Evolutionary conservation across 148 eudicot genomes (phyloP).

Genomic region (Rhododendron mucronatum): DNA sequence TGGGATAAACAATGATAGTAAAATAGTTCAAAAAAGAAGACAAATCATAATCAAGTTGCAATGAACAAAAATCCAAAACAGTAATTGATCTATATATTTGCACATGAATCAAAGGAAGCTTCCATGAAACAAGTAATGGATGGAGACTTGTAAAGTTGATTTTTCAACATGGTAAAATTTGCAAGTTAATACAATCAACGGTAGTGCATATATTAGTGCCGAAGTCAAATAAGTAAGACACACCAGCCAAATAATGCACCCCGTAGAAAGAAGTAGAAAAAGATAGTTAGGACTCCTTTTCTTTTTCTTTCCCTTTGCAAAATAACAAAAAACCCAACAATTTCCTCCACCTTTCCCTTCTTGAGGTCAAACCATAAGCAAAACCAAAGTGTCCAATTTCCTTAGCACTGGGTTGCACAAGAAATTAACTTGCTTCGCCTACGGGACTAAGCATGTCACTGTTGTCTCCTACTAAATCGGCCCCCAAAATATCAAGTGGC

Average conservation of each 20-base stretch:
- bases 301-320: background rate
- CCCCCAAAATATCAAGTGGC: no score
- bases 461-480: no score
- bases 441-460: background rate
- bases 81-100: no score
- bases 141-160: no score
- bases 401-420: background rate
- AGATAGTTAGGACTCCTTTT: background rate
- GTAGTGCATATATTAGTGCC: background rate
- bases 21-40: background rate
- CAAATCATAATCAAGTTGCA: background rate
- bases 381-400: no score
- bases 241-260: background rate
- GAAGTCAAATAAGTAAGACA: background rate
- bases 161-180: background rate
- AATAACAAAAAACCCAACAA: background rate
- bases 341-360: background rate
- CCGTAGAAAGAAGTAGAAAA: background rate
- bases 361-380: no score
- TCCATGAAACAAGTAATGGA: no score
- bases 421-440: background rate
- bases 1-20: background rate
- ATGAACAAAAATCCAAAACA: background rate
- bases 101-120: no score
- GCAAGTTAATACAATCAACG: background rate